Conservation (phyloP, 805 yeast species). For the Ogataea ganodermae region DNA sequence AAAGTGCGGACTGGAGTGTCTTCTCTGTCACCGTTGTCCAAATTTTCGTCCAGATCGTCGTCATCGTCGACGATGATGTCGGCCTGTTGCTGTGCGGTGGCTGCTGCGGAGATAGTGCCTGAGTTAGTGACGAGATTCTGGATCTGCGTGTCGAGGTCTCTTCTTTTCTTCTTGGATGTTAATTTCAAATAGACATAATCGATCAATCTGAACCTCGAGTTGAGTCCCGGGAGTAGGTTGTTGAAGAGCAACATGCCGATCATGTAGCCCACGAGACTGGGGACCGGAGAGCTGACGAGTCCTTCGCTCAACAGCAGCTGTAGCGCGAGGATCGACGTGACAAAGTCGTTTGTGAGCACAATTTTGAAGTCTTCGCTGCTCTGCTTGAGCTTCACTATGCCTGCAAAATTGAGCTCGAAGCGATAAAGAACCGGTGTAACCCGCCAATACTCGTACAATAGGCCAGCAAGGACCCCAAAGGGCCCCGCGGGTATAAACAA, state of each 20-base stretch:
- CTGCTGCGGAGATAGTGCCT: conserved; percentile 5
- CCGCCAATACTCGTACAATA: conserved; percentile 42
- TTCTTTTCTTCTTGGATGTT: conserved; percentile 9
- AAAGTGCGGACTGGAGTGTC: conserved; percentile 65
- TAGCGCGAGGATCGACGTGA: conserved; percentile 31
- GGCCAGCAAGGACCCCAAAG: conserved; percentile 40
- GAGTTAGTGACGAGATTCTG: conserved; percentile 17
- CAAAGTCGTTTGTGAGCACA: conserved; percentile 37
- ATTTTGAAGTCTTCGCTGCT: conserved; percentile 25
- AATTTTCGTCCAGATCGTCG: conserved; percentile 34
- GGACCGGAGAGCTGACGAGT: conserved; percentile 36
- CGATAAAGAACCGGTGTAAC: conserved; percentile 44
- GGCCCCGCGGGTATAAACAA: conserved; percentile 50
- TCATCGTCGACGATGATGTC: conserved; percentile 21
- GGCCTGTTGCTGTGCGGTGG: conserved; percentile 9
- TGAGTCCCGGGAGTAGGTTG: conserved; percentile 45
- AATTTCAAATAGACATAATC: conserved; percentile 21
- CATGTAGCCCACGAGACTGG: conserved; percentile 44
- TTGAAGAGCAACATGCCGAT: conserved; percentile 46
- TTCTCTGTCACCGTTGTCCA: conserved; percentile 40
- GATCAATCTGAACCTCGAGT: conserved; percentile 27
- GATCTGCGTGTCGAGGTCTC: conserved; percentile 15
- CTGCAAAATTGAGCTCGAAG: conserved; percentile 39
- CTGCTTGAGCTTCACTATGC: conserved; percentile 19
- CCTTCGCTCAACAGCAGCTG: conserved; percentile 49